Evolutionary conservation across 1,284 basidiomycete species (phyloP), one percentile per base, ranked within the genome.

Genomic region (Pseudozyma pruni): DNA sequence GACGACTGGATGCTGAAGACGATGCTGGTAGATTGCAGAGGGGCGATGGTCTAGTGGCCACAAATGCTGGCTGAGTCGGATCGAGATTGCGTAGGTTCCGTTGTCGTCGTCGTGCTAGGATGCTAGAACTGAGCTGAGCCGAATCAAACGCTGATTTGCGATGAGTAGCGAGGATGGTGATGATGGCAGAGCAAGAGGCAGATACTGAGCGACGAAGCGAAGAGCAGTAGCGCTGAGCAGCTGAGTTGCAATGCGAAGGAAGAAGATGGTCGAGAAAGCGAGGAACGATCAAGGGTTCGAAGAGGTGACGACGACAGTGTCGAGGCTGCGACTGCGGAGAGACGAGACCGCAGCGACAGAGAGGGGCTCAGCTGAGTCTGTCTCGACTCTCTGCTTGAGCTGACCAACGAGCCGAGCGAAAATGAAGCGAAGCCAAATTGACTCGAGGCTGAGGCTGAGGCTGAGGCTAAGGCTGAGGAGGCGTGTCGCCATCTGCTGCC

Each of bases 271-370:
- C 16, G 27, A 27, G 32, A 23, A 16, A 23, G 31, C 20, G 43
- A 34, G 43, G n/a, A 14, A 22, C 13, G 19, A 16, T 17, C 13
- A 22, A 34, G 46, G 25, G 37, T 40, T 23, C 37, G 32, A 11
- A 49, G 37, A 34, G 39, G 34, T 50, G 48, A 50, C 23, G 48
- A 50, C 47, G 47, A 49, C 38, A n/a, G n/a, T n/a, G n/a, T n/a
- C n/a, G n/a, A n/a, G n/a, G n/a, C n/a, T n/a, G n/a, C n/a, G n/a
- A n/a, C n/a, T n/a, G n/a, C n/a, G n/a, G n/a, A n/a, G n/a, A n/a
- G n/a, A n/a, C n/a, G n/a, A n/a, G n/a, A 22, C 8, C 13, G 25
- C 16, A 19, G 20, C 33, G 16, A 33, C 13, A 44, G 20, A n/a
- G 43, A 34, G 19, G 38, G 8, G 38, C 47, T 40, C 27, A 14